Evolutionary conservation across 352 stramenopile genomes (phyloP).

Genomic region (Pythium grandisporangium): DNA sequence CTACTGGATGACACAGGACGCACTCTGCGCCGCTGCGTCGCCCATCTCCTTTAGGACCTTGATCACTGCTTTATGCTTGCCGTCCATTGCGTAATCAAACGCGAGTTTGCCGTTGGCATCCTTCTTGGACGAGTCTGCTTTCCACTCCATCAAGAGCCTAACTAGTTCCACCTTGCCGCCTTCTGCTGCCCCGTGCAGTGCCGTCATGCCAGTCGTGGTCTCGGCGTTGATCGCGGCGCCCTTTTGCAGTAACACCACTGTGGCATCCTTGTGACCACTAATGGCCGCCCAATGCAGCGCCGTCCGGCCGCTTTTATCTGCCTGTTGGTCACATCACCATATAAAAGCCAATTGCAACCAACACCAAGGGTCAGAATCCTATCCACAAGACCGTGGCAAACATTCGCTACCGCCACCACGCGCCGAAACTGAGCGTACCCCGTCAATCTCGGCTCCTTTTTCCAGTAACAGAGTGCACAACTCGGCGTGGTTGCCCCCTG

Average conservation of each 20-base stretch:
- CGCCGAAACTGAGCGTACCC: conserved; percentile 21
- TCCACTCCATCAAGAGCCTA: conserved; percentile 86
- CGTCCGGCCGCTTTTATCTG: conserved; percentile 90
- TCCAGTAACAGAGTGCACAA: conserved; percentile 82
- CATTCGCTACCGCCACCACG: not conserved
- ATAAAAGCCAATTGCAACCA: not conserved
- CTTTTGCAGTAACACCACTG: conserved; percentile 76
- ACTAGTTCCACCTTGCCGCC: conserved; percentile 89
- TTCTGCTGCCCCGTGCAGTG: conserved; percentile 85
- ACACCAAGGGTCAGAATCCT: too few relatives aligned
- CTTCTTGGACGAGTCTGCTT: conserved; percentile 82
- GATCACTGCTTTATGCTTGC: conserved; percentile 88
- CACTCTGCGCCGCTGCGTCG: conserved; percentile 78
- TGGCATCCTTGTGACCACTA: conserved; percentile 88
- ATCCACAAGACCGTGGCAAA: too few relatives aligned
- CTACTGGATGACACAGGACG: conserved; percentile 82
- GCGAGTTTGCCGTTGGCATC: conserved; percentile 87
- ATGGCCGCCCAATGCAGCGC: conserved; percentile 91
- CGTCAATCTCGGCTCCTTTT: conserved; percentile 81
- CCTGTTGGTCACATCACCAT: conserved; percentile 37
- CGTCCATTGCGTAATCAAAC: conserved; percentile 89
- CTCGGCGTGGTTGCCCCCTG: conserved; percentile 84
- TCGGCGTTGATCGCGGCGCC: conserved; percentile 83
- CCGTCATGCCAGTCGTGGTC: conserved; percentile 87
- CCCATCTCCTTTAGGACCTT: conserved; percentile 92